Conservation (phyloP, 305 asterid genomes). For the Caryopteris hybrid region DNA sequence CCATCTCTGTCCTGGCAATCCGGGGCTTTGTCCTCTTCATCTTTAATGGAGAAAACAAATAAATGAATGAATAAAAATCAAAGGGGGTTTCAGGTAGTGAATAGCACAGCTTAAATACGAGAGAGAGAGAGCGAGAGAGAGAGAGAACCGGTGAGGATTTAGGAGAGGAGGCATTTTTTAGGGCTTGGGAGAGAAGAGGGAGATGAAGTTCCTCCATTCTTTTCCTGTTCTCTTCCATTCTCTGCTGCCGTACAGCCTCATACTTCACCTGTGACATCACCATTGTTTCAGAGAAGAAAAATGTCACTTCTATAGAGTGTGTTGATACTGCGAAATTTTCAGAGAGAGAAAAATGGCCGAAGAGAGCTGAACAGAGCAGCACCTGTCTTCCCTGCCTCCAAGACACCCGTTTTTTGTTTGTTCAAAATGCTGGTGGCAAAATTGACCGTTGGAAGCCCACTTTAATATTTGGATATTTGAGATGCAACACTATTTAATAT, state of each 20-base stretch:
- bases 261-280: conserved; percentile 52
- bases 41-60: conserved; percentile 20
- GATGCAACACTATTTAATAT: no score
- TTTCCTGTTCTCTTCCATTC: conserved; percentile 85
- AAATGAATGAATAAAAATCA: not conserved
- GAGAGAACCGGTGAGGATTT: conserved; percentile 61
- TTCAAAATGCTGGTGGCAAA: conserved; percentile 23
- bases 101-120: not conserved
- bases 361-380: not conserved
- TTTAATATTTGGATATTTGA: not conserved
- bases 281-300: conserved; percentile 24
- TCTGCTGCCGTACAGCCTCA: conserved; percentile 58
- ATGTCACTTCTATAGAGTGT: not conserved
- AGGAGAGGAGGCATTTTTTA: conserved; percentile 53
- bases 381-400: not conserved
- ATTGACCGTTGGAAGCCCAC: conserved; percentile 49
- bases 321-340: not conserved
- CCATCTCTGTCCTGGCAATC: conserved; percentile 48
- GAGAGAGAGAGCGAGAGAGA: conserved; percentile 19
- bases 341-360: not conserved
- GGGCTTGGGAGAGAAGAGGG: conserved; percentile 70
- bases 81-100: not conserved
- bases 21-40: conserved; percentile 70
- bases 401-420: not conserved
- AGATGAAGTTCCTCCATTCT: conserved; percentile 83